Evolutionary conservation across 2,329 filamentous ascomycete species (phyloP), one percentile per base, ranked within the genome.

Genomic region (Eutypella sp.): DNA sequence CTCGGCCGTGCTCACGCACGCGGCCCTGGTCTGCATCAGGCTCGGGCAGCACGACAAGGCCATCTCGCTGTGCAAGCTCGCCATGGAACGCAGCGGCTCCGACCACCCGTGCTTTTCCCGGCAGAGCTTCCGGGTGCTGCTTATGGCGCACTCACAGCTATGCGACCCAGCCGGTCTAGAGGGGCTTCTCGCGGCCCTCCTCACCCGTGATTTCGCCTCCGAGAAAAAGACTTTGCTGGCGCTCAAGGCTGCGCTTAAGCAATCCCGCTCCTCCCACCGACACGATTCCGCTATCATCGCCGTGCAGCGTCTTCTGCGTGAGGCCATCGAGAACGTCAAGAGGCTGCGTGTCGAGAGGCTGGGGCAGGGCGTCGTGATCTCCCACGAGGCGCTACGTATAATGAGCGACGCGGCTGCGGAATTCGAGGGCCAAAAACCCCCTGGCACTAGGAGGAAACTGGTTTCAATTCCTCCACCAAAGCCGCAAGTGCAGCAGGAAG

Each of bases 31-130:
- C 18, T 59, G 52, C 41, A 45, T 50, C 34, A 51, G 52, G 33
- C 27, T 61, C n/a, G 46, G 50, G 3, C 50, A 57, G 19, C 46
- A 50, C 36, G 46, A 51, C 18, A 57, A 49, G 33, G 62, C 59
- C 4, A 45, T 63, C 29, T 40, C 48, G n/a, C 43, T 65, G 36
- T 65, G 62, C 44, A 50, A 41, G 23, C 39, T 60, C 4, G 62
- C 61, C 6, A 57, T 49, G 44, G 40, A 59, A 27, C 55, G 50
- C 43, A 45, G 43, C 34, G 58, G 57, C 9, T 42, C 46, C 8
- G 41, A 42, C 4, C 57, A 59, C 36, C 47, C 54, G 7, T 63
- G 57, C 40, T 63, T 59, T 44, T 63, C 62, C 6, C 50, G 42
- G 13, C 45, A 55, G 20, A 56, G 54, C 37, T 49, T 57, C 31